Percentiles rank a stretch among this genome's conserved stretches.
These are phyloP conservation scores for Tuber calosporum DNA, from an alignment of 495 filamentous ascomycete genomes.

Conservation along the genomic window DNA sequence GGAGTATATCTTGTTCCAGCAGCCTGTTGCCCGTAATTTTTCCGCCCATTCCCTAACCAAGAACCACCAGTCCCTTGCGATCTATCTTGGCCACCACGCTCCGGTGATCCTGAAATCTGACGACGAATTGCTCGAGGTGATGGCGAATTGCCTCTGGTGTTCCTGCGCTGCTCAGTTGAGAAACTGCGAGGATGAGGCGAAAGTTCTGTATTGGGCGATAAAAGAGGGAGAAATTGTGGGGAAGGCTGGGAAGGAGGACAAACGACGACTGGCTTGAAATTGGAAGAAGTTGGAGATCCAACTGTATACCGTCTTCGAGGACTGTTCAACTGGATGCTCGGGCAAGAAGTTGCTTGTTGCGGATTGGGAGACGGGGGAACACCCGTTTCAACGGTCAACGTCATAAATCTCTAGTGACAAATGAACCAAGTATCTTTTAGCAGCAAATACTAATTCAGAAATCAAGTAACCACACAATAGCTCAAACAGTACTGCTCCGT, in stretches of 20 bases:
- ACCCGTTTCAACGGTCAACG: slow-evolving; percentile 41
- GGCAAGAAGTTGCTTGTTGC: slow-evolving; percentile 26
- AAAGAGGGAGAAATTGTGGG: slow-evolving; percentile 34
- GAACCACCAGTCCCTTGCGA: slow-evolving; percentile 26
- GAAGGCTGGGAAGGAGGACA: slow-evolving; percentile 12
- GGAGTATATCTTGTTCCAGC: slow-evolving; percentile 33
- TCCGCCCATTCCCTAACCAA: slow-evolving; percentile 41
- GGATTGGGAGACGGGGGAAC: slow-evolving; percentile 38
- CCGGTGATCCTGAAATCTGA: slow-evolving; percentile 39
- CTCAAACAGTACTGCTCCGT: background rate
- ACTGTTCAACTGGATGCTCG: slow-evolving; percentile 22
- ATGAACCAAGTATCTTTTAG: slow-evolving; percentile 5
- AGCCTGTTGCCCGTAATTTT: slow-evolving; percentile 34
- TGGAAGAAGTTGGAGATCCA: slow-evolving; percentile 38
- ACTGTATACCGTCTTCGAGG: slow-evolving; percentile 35
- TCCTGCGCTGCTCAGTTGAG: slow-evolving; percentile 26
- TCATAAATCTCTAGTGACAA: slow-evolving; percentile 35
- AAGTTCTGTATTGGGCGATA: slow-evolving; percentile 30
- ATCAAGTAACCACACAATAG: slow-evolving; percentile 3
- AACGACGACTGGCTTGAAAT: slow-evolving; percentile 27
- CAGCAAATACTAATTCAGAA: slow-evolving; percentile 3
- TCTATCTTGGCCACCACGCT: slow-evolving; percentile 23
- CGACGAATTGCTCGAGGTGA: slow-evolving; percentile 33
- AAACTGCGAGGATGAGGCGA: slow-evolving; percentile 26
- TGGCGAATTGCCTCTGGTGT: slow-evolving; percentile 28